Evolutionary conservation across 495 filamentous ascomycete species (phyloP), one percentile per base, ranked within the genome.

Genomic region (Cercophora newfieldiana): DNA sequence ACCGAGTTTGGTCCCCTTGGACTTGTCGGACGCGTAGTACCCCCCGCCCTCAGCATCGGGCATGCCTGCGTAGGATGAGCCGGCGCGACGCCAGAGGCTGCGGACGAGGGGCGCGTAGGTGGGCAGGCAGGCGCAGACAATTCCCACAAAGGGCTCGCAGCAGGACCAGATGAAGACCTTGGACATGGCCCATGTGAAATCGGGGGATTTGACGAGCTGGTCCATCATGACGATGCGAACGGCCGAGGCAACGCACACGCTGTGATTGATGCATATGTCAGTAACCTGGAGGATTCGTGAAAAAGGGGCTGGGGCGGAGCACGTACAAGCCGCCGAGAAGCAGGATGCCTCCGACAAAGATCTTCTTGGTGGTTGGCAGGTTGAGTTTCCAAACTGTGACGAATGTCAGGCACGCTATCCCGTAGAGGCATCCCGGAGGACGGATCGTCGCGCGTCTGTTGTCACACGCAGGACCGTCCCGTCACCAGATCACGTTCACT

Each of bases 121-220:
- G 4, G 79, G 78, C 49, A 82, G 69, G 62, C 80, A 81, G 53
- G 77, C 78, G 56, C 77, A 79, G 26, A 82, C 67, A 31, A 81
- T 78, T 29, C 76, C 80, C 26, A 81, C 68, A 6, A 72, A 72
- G 21, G 79, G 79, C 69, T 81, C 80, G 61, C 77, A 72, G 50
- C 75, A 77, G 3, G 79, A 79, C 74, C 79, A 78, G 37, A 81
- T 73, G 66, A 81, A 81, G 8, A 79, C 73, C 1, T 76, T 71
- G 49, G 72, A 75, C 71, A 78, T 77, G 26, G 71, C 59, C 78
- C 77, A 81, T 26, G 76, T 78, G 22, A 79, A 59, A 63, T 81
- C 79, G 5, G 64, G 25, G 2, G 75, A 67, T 7, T 71, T 65
- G 56, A 74, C 75, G 59, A 77, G 76, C 56, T 69, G 62, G 66